phyloP scores from a whole-genome alignment of 768 basidiomycete genomes.

The Mycena amicta region DNA sequence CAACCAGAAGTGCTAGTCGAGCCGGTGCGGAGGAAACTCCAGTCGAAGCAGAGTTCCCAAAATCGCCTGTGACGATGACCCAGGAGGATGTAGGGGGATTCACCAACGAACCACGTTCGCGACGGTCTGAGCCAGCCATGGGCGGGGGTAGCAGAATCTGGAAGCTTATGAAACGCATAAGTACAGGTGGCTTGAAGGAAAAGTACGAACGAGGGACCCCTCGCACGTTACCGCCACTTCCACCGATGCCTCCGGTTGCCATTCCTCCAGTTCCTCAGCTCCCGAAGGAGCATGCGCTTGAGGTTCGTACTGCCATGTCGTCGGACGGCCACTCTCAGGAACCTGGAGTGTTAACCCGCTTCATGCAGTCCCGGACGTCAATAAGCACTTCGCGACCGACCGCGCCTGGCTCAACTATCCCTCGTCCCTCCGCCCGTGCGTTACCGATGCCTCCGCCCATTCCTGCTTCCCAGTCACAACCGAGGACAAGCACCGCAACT shows the following conservation, averaged over 20 bases:
- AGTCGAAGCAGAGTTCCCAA: neutral
- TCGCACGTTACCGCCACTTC: conserved; percentile 15
- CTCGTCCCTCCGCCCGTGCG: conserved; percentile 11
- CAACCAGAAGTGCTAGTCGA: conserved; percentile 10
- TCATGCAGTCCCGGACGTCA: conserved; percentile 28
- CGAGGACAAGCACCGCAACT: conserved; percentile 51
- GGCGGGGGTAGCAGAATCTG: conserved; percentile 53
- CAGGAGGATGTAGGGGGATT: conserved; percentile 4
- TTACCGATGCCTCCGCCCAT: conserved; percentile 20
- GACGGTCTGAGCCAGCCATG: conserved; percentile 23
- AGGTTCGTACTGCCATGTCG: conserved; percentile 16
- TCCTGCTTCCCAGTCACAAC: conserved; percentile 18
- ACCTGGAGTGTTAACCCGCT: conserved; percentile 20
- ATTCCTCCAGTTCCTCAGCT: conserved; percentile 31
- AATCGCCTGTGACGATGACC: neutral
- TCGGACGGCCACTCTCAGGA: conserved; percentile 21
- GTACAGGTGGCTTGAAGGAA: conserved; percentile 63
- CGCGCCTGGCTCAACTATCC: conserved; percentile 13
- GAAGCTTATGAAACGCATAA: conserved; percentile 73
- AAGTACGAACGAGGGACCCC: conserved; percentile 36
- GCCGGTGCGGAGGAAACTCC: conserved; percentile 9
- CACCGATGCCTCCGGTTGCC: conserved; percentile 13
- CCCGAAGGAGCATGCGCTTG: conserved; percentile 42
- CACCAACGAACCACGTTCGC: conserved; percentile 20
- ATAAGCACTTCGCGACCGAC: conserved; percentile 17